Evolutionary conservation across 192 early-diverging fungal genomes (phyloP).

Genomic region (Coemansia sp.): DNA sequence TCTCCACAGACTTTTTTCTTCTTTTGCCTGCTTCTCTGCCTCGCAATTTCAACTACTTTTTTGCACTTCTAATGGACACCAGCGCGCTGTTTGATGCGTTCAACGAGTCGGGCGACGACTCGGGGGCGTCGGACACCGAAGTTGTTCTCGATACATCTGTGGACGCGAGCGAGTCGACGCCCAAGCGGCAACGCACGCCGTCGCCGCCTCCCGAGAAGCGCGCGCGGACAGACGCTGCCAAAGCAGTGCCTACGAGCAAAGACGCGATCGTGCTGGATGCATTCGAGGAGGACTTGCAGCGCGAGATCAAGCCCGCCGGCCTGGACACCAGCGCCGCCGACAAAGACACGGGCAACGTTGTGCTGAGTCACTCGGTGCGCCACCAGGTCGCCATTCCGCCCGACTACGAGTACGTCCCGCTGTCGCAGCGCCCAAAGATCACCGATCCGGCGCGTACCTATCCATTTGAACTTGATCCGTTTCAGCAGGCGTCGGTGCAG

Average conservation of each 20-base stretch:
- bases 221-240: constrained; percentile 4
- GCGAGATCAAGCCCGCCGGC: constrained; percentile 60
- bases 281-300: constrained; percentile 65
- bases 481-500: constrained; percentile 82
- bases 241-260: constrained; percentile 5
- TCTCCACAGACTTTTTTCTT: too few relatives aligned
- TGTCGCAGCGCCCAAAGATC: constrained; percentile 79
- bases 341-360: constrained; percentile 49
- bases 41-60: neutral
- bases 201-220: constrained; percentile 16
- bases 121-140: constrained; percentile 13
- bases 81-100: constrained; percentile 46
- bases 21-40: too few relatives aligned
- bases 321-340: constrained; percentile 51
- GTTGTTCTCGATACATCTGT: neutral
- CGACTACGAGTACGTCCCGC: constrained; percentile 78
- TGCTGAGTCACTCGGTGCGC: constrained; percentile 63
- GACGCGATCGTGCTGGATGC: constrained; percentile 59
- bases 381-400: constrained; percentile 94
- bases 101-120: constrained; percentile 31
- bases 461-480: constrained; percentile 91
- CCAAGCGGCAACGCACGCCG: neutral
- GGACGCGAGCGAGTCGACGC: neutral
- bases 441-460: constrained; percentile 79
- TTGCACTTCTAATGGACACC: constrained; percentile 28